Conservation (phyloP, 2,329 filamentous ascomycete genomes). For the Delphinella strobiligena region DNA sequence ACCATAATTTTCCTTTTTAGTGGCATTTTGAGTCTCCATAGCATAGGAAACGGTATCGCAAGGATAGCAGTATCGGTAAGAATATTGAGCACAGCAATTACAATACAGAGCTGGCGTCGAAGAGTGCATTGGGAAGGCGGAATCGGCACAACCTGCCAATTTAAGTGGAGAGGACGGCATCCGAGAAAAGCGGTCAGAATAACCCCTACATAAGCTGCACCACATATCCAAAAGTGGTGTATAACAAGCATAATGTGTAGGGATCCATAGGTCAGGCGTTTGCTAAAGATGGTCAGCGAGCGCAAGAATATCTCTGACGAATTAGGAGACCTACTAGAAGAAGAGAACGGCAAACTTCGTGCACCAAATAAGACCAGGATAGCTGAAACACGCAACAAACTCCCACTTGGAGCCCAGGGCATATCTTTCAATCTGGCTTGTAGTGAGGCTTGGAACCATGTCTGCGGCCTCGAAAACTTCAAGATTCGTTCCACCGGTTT, state of each 20-base stretch:
- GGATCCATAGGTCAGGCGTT: slow-evolving; percentile 22
- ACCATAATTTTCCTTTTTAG: slow-evolving; percentile 22
- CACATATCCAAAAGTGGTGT: slow-evolving; percentile 16
- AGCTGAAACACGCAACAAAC: slow-evolving; percentile 24
- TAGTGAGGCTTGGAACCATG: slow-evolving; percentile 16
- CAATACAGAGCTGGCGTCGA: slow-evolving; percentile 19
- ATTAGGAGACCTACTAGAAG: slow-evolving; percentile 12
- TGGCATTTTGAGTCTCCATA: slow-evolving; percentile 22
- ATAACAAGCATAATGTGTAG: slow-evolving; percentile 21
- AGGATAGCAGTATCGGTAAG: slow-evolving; percentile 23
- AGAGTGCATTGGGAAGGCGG: slow-evolving; percentile 19
- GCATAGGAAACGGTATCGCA: slow-evolving; percentile 21
- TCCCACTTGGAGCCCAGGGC: slow-evolving; percentile 25
- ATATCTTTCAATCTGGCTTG: slow-evolving; percentile 18
- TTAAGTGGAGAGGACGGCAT: slow-evolving; percentile 17
- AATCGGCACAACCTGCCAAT: slow-evolving; percentile 19
- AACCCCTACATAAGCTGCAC: slow-evolving; percentile 20
- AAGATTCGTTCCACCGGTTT: slow-evolving; percentile 17
- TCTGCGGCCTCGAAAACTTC: slow-evolving; percentile 19
- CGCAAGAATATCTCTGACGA: neutral
- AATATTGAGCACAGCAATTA: slow-evolving; percentile 20
- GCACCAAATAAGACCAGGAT: slow-evolving; percentile 26
- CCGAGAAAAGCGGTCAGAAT: slow-evolving; percentile 18
- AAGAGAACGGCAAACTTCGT: slow-evolving; percentile 21
- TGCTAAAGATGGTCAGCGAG: slow-evolving; percentile 14